phyloP scores from a whole-genome alignment of 2,329 filamentous ascomycete species.

The Talaromyces rugulosus region DNA sequence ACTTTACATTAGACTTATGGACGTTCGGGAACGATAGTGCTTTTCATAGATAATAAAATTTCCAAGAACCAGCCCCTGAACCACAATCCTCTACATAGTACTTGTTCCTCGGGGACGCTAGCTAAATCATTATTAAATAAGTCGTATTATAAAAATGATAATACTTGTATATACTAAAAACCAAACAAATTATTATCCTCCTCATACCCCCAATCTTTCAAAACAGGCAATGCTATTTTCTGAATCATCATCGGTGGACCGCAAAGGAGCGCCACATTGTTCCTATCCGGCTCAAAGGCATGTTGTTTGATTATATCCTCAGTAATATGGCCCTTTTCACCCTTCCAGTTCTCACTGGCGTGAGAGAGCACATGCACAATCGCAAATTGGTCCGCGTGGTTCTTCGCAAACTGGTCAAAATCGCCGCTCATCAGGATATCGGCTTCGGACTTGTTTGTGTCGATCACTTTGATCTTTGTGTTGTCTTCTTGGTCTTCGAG shows the following conservation, averaged over 20 bases:
- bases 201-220: conserved; percentile 44
- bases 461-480: conserved; percentile 41
- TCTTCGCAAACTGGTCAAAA: conserved; percentile 38
- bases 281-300: conserved; percentile 40
- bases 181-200: conserved; percentile 46
- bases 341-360: conserved; percentile 43
- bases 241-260: conserved; percentile 50
- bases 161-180: conserved; percentile 48
- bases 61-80: not conserved
- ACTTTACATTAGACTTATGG: not conserved
- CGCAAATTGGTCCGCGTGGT: conserved; percentile 37
- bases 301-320: conserved; percentile 37
- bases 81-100: not conserved
- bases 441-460: conserved; percentile 46
- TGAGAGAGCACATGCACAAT: conserved; percentile 48
- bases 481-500: conserved; percentile 29
- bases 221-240: conserved; percentile 47
- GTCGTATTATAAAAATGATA: not conserved
- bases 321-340: conserved; percentile 43
- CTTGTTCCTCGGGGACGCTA: no score
- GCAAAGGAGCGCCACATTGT: conserved; percentile 45
- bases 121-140: not conserved
- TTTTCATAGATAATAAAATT: not conserved
- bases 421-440: conserved; percentile 46
- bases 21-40: not conserved